Percentiles rank a stretch among this genome's conserved stretches.
Conservation (phyloP, 495 filamentous ascomycete genomes). For the Aspergillus baeticus region DNA sequence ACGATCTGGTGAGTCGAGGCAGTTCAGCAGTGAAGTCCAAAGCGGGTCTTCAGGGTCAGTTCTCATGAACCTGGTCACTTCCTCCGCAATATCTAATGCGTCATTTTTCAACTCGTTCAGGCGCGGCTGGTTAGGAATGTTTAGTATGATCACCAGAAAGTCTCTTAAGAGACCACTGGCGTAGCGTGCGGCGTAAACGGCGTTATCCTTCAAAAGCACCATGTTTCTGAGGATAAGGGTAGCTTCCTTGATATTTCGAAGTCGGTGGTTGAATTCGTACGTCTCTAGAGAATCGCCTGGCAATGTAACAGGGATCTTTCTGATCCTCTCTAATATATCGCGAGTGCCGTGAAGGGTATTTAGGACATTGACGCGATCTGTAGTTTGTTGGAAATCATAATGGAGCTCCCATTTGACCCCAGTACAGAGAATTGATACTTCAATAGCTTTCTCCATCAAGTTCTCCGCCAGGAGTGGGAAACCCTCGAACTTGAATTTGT, state of each 20-base stretch:
- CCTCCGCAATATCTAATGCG: conserved; percentile 89
- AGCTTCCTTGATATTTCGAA: conserved; percentile 81
- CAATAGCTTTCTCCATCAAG: conserved; percentile 77
- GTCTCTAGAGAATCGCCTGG: conserved; percentile 71
- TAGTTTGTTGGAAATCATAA: conserved; percentile 57
- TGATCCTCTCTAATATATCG: conserved; percentile 69
- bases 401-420: conserved; percentile 77
- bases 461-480: conserved; percentile 89
- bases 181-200: conserved; percentile 71
- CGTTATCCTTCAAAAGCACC: conserved; percentile 86
- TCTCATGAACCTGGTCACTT: conserved; percentile 75
- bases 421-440: conserved; percentile 72
- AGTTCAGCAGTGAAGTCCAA: conserved; percentile 70
- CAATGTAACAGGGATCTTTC: conserved; percentile 54
- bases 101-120: conserved; percentile 88
- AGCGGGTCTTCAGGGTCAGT: conserved; percentile 72
- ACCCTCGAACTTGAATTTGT: conserved; percentile 91
- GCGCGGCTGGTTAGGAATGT: conserved; percentile 70
- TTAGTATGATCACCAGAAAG: conserved; percentile 75
- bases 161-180: conserved; percentile 67
- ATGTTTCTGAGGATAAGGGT: conserved; percentile 90
- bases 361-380: conserved; percentile 66
- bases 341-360: conserved; percentile 63
- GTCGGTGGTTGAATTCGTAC: conserved; percentile 64
- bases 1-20: conserved; percentile 72